Evolutionary conservation across 148 eudicot species (phyloP).

Genomic region (Rhododendron simsii): DNA sequence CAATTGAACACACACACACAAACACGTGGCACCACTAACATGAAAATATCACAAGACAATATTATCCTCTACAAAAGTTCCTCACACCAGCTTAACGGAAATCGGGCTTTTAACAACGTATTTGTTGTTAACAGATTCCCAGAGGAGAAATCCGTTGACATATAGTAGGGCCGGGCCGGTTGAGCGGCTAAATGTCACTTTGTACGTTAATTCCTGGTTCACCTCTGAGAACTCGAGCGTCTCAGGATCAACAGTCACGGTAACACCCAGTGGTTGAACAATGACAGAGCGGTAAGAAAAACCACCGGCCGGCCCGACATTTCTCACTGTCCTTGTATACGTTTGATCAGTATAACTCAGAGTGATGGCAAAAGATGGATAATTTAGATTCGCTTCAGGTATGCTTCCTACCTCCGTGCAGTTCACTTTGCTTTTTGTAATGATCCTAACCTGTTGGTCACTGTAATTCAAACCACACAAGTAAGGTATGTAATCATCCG

Average conservation of each 20-base stretch:
- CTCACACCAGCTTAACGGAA: not conserved
- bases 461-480: constrained; percentile 17
- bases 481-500: constrained; percentile 26
- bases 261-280: constrained; percentile 2
- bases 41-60: too few relatives aligned
- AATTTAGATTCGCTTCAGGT: constrained; percentile 22
- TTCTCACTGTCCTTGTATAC: constrained; percentile 28
- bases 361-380: constrained; percentile 26
- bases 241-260: constrained; percentile 8
- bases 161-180: not conserved
- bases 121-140: not conserved
- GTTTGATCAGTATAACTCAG: not conserved
- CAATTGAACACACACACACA: too few relatives aligned
- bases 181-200: constrained; percentile 7
- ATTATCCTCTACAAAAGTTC: not conserved
- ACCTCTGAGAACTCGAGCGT: not conserved
- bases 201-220: constrained; percentile 17
- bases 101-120: not conserved
- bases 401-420: constrained; percentile 12
- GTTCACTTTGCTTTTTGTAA: not conserved
- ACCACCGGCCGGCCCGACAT: constrained; percentile 20
- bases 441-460: constrained; percentile 11
- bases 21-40: too few relatives aligned
- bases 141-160: not conserved
- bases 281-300: not conserved